Evolutionary conservation across 2,329 filamentous ascomycete genomes (phyloP).

Genomic region (Xylariales sp.): DNA sequence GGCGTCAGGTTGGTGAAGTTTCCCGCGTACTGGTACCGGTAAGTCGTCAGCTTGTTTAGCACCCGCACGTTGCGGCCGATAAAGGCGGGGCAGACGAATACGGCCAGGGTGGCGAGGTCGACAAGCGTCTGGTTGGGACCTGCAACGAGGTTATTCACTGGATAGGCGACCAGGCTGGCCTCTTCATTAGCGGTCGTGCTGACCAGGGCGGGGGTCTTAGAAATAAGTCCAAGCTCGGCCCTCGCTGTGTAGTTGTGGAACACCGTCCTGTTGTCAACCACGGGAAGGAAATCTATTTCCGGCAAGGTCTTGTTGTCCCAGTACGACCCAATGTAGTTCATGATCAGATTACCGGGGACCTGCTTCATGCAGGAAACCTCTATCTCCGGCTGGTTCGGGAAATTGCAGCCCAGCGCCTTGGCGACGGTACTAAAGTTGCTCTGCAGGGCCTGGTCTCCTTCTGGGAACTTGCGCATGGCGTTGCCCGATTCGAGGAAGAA

Average conservation of each 20-base stretch:
- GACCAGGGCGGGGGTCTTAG: conserved; percentile 20
- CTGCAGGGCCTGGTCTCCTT: conserved; percentile 19
- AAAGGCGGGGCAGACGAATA: conserved; percentile 16
- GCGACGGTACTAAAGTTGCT: conserved; percentile 35
- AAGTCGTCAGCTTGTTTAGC: conserved; percentile 25
- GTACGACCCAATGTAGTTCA: conserved; percentile 19
- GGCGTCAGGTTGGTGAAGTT: conserved; percentile 34
- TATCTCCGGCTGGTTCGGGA: conserved; percentile 21
- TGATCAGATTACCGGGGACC: conserved; percentile 26
- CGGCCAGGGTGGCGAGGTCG: conserved; percentile 10
- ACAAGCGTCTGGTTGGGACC: conserved; percentile 2
- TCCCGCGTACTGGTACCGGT: conserved; percentile 35
- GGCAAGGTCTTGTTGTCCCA: conserved; percentile 18
- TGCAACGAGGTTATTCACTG: conserved; percentile 5
- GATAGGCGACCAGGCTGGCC: conserved; percentile 18
- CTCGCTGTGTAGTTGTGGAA: conserved; percentile 27
- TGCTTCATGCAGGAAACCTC: conserved; percentile 33
- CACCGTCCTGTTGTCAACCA: conserved; percentile 24
- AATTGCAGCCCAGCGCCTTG: conserved; percentile 27
- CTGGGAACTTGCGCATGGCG: conserved; percentile 2
- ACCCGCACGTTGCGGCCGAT: conserved; percentile 11
- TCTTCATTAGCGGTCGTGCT: conserved; percentile 19
- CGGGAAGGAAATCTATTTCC: conserved; percentile 24
- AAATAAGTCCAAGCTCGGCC: conserved; percentile 19
- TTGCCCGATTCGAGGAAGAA: conserved; percentile 8